Evolutionary conservation across 148 eudicot species (phyloP).

Genomic region (Simmondsia chinensis): DNA sequence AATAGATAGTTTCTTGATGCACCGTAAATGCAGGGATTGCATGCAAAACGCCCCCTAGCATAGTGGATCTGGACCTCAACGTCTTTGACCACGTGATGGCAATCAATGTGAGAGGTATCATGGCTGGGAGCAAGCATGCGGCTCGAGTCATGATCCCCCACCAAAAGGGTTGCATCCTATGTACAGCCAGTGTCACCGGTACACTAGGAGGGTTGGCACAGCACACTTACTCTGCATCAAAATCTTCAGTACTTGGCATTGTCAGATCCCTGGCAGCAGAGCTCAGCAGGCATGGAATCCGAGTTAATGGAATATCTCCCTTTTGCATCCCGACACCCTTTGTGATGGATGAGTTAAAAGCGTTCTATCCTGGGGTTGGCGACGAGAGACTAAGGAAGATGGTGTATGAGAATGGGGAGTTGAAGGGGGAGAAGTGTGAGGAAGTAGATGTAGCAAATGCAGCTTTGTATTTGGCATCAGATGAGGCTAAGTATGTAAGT

Average conservation of each 20-base stretch:
- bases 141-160: conserved; percentile 70
- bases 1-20: too few relatives aligned
- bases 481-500: conserved; percentile 70
- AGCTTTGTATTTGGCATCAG: conserved; percentile 63
- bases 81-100: conserved; percentile 56
- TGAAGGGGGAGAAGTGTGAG: conserved; percentile 51
- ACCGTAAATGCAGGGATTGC: conserved; percentile 38
- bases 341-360: conserved; percentile 43
- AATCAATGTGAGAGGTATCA: conserved; percentile 54
- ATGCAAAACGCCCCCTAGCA: conserved; percentile 40
- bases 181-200: conserved; percentile 72
- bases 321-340: conserved; percentile 57
- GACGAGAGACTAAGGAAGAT: conserved; percentile 19
- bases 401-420: conserved; percentile 29
- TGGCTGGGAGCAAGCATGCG: conserved; percentile 77
- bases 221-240: conserved; percentile 59
- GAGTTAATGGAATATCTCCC: conserved; percentile 75
- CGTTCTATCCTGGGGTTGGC: conserved; percentile 36
- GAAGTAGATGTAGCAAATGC: conserved; percentile 67
- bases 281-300: conserved; percentile 59
- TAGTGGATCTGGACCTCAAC: conserved; percentile 42
- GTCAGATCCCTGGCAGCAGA: conserved; percentile 52
- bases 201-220: conserved; percentile 68
- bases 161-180: conserved; percentile 42
- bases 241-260: conserved; percentile 46